Evolutionary conservation across 768 basidiomycete species (phyloP), one percentile per base, ranked within the genome.

Genomic region (Auriscalpium vulgare): DNA sequence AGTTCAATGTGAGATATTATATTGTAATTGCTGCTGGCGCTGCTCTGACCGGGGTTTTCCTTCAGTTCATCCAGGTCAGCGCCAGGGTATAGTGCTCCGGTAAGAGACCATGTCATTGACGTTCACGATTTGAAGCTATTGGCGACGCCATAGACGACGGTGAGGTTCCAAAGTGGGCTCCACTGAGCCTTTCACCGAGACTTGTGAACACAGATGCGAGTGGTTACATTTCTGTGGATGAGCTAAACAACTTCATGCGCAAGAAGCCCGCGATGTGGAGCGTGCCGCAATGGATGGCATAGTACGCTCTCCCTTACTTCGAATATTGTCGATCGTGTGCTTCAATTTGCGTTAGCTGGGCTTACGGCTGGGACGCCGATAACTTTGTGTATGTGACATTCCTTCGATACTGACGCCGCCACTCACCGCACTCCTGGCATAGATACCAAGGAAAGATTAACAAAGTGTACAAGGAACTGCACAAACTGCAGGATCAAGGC

Each of bases 61-160:
- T 37, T 1, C 37, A 58, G 57, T 29, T 16, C 57, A 58, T 5
- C 43, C 40, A 23, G 47, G 57, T 58, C 29, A 29, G 29, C 4
- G 23, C n/a, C 23, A 29, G 29, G 29, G 2, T 29, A 29, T 29
- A 4, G 29, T 29, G 29, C 29, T 5, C 29, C 29, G 29, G 4
- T 2, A 7, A 29, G 29, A 29, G 29, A 5, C 29, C 29, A 29
- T 29, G 29, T 1, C 29, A 29, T 29, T 43, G 14, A 43, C 13
- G 40, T 8, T 43, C 40, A 14, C 40, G 3, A 9, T 3, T 43
- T 34, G 29, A 57, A 59, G 58, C 58, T 14, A 59, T 59, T 16
- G 55, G 58, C 16, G 58, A 57, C 16, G 58, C 58, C 36, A 56
- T 59, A 11, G 58, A 57, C 19, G 55, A 59, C 14, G 58, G 58